phyloP scores from a whole-genome alignment of 331 rosid genomes.

The Rhamnella rubrinervis region DNA sequence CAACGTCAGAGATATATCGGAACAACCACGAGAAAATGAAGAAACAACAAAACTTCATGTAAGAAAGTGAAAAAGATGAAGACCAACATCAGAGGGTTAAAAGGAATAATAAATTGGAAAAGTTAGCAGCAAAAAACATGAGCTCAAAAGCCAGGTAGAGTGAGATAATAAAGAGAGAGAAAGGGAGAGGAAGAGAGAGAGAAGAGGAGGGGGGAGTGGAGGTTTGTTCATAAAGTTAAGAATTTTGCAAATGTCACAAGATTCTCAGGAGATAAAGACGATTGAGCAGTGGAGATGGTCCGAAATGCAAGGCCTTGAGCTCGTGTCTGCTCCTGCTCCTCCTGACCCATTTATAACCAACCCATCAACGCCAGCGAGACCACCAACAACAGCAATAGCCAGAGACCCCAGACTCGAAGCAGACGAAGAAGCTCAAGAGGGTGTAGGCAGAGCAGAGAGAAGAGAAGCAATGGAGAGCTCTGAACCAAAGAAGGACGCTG shows the following conservation, averaged over 20 bases:
- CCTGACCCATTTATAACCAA: conserved; percentile 40
- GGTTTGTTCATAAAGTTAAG: conserved; percentile 51
- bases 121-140: conserved; percentile 28
- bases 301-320: conserved; percentile 97
- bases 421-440: conserved; percentile 17
- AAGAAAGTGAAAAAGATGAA: conserved; percentile 8
- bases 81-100: conserved; percentile 15
- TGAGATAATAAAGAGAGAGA: conserved; percentile 29
- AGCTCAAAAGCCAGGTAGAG: conserved; percentile 51
- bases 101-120: not conserved
- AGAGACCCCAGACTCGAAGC: conserved; percentile 16
- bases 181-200: conserved; percentile 18
- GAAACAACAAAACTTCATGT: conserved; percentile 23
- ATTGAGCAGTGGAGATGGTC: conserved; percentile 95
- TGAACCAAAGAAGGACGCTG: conserved; percentile 40
- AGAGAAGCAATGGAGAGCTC: conserved; percentile 44
- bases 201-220: conserved; percentile 18
- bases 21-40: conserved; percentile 1
- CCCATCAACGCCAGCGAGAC: conserved; percentile 17
- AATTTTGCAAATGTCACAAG: conserved; percentile 77
- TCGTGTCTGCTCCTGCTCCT: conserved; percentile 31
- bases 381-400: conserved; percentile 11
- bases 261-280: conserved; percentile 75
- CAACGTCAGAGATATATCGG: conserved; percentile 5
- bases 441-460: not conserved